Percentiles rank a stretch among this genome's conserved stretches.
These are phyloP conservation scores for Globisporangium heterothallicum DNA, from an alignment of 352 stramenopile species.

Conservation along the genomic window DNA sequence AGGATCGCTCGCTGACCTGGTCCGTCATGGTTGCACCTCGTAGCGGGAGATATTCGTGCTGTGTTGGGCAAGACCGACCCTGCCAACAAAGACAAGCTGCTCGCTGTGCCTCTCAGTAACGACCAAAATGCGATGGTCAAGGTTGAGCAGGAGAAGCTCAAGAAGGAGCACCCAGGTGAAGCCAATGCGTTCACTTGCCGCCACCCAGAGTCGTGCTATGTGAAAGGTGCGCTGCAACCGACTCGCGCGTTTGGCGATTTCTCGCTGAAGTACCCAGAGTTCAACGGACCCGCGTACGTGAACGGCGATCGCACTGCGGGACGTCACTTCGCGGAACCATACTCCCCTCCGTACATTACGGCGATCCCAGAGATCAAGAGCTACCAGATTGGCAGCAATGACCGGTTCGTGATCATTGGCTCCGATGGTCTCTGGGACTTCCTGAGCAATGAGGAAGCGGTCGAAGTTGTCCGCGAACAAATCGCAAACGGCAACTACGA, in stretches of 20 bases:
- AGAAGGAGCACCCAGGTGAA: slow-evolving; percentile 82
- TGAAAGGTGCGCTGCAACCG: slow-evolving; percentile 88
- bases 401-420: slow-evolving; percentile 96
- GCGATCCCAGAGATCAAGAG: slow-evolving; percentile 80
- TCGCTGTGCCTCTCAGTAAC: slow-evolving; percentile 76
- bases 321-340: slow-evolving; percentile 83
- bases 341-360: slow-evolving; percentile 92
- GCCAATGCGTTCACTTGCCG: slow-evolving; percentile 89
- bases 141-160: slow-evolving; percentile 82
- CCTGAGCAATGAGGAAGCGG: slow-evolving; percentile 92
- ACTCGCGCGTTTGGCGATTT: slow-evolving; percentile 91
- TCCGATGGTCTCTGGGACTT: slow-evolving; percentile 99
- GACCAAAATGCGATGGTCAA: slow-evolving; percentile 92
- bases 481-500: slow-evolving; percentile 55
- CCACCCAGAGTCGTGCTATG: slow-evolving; percentile 89
- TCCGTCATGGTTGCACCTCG: background rate
- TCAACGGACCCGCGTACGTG: slow-evolving; percentile 82
- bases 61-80: slow-evolving; percentile 55
- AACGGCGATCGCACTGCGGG: slow-evolving; percentile 80
- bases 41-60: slow-evolving; percentile 74
- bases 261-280: slow-evolving; percentile 92
- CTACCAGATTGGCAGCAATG: slow-evolving; percentile 51
- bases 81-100: slow-evolving; percentile 30
- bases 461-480: slow-evolving; percentile 86
- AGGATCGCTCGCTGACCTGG: no score